A percentile compares a stretch with the other conserved stretches of the same genome.
Evolutionary conservation across 129 eudicot species (phyloP).

Genomic region (Erigeron canadensis): DNA sequence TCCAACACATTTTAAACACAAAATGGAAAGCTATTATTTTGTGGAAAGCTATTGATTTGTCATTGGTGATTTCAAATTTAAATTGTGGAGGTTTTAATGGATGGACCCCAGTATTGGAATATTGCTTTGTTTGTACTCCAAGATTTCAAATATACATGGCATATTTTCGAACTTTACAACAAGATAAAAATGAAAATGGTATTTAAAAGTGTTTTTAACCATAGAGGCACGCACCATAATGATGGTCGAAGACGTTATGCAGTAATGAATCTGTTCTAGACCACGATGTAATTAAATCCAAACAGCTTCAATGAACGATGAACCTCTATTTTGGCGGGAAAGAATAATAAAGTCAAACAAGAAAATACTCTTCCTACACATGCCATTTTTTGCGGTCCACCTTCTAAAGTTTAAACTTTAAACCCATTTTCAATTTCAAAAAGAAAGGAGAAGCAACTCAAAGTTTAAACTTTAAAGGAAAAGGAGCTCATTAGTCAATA

Average conservation of each 20-base stretch:
- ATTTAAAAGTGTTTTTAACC: neutral
- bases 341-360: neutral
- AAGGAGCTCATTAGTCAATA: too few species aligned
- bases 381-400: neutral
- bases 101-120: neutral
- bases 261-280: too few species aligned
- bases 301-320: too few species aligned
- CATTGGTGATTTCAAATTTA: conserved; percentile 1
- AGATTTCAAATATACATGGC: neutral
- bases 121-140: conserved; percentile 3
- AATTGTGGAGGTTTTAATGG: neutral
- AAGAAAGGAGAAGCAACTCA: neutral
- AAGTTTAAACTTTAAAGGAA: too few species aligned
- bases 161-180: neutral
- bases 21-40: too few species aligned
- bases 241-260: too few species aligned
- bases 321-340: too few species aligned
- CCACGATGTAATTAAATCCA: too few species aligned
- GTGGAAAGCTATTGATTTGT: neutral
- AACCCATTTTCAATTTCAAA: neutral
- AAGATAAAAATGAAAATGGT: neutral
- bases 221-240: too few species aligned
- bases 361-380: neutral
- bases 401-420: too few species aligned
- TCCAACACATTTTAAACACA: too few species aligned